Percentiles rank a stretch among this genome's conserved stretches.
Evolutionary conservation across 352 stramenopile genomes (phyloP).

Genomic region (Phytopythium ostracodes): DNA sequence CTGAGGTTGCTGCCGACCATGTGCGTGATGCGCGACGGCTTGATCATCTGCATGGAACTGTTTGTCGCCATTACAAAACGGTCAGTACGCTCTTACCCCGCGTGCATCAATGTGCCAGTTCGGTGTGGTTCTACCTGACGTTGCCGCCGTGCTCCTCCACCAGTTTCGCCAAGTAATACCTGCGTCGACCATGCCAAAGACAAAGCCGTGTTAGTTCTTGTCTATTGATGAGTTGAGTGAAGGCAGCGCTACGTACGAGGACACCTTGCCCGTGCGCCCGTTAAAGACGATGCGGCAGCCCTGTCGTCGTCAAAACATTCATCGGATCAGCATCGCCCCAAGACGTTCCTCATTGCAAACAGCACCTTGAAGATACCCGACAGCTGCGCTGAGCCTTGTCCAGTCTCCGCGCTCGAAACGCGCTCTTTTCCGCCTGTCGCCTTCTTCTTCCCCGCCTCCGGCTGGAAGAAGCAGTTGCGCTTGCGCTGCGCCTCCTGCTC

Average conservation of each 20-base stretch:
- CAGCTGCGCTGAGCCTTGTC: neutral
- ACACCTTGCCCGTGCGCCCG: constrained; percentile 74
- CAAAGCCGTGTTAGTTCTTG: neutral
- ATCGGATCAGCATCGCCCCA: too few species aligned
- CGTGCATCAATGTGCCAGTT: too few species aligned
- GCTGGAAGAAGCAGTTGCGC: constrained; percentile 40
- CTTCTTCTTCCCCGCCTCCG: constrained; percentile 8
- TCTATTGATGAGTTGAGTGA: neutral
- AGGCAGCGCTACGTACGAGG: constrained; percentile 38
- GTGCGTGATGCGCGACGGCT: constrained; percentile 62
- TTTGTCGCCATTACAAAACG: too few species aligned
- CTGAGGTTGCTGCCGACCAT: constrained; percentile 80
- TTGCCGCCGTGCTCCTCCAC: constrained; percentile 71
- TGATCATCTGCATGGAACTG: constrained; percentile 14
- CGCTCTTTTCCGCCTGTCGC: neutral
- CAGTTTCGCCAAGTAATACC: constrained; percentile 80
- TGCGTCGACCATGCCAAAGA: constrained; percentile 14
- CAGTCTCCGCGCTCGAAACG: neutral
- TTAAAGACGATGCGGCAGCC: constrained; percentile 81
- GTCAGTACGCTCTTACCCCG: too few species aligned
- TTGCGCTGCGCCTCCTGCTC: constrained; percentile 23
- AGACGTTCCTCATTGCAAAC: neutral
- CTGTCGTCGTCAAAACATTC: too few species aligned
- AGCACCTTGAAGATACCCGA: constrained; percentile 55
- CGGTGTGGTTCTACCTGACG: constrained; percentile 36